Evolutionary conservation across 495 filamentous ascomycete genomes (phyloP), one percentile per base, ranked within the genome.

Genomic region (Neohortaea acidophila): DNA sequence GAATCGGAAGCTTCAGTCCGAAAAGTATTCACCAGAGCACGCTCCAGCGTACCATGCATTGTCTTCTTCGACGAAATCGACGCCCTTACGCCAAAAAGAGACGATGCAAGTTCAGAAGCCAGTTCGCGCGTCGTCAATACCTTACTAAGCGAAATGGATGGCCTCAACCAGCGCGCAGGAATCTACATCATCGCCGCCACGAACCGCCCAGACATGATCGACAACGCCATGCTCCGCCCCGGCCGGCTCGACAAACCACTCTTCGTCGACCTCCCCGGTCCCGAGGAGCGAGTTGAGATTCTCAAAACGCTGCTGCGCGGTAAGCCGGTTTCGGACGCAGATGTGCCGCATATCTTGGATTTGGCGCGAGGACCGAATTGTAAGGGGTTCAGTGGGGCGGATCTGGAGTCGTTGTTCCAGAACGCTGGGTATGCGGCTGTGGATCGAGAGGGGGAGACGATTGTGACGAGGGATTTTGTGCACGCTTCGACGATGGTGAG

Each of bases 1-100:
- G 89, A 97, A 56, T 86, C 79, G 14, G 89, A 97, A 57, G 75
- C 85, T 13, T 82, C 89, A 0, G 81, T 97, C 3, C 76, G 89
- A 12, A 83, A 93, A 54, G 81, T 94, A 2, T 97, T 97, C 55
- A 72, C 77, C 32, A 78, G 89, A 11, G 89, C 89, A 8, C 72
- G 86, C 19, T 81, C 80, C 0, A 82, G 75, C 6, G 69, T 89
- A 1, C 89, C 89, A 15, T 94, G 87, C 53, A 81, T 97, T 33
- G 76, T 97, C 42, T 96, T 97, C 70, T 96, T 97, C 56, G 89
- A 97, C 59, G 89, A 97, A 57, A 66, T 97, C 22, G 89, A 97
- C 51, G 85, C 89, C 3, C 66, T 97, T 4, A 84, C 87, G 0
- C 87, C 91, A 1, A 73, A 72, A 26, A 77, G 89, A 28, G 83